Percentiles rank a stretch among this genome's conserved stretches.
Conservation (phyloP, 177 flowering plant species). For the Telopea speciosissima region DNA sequence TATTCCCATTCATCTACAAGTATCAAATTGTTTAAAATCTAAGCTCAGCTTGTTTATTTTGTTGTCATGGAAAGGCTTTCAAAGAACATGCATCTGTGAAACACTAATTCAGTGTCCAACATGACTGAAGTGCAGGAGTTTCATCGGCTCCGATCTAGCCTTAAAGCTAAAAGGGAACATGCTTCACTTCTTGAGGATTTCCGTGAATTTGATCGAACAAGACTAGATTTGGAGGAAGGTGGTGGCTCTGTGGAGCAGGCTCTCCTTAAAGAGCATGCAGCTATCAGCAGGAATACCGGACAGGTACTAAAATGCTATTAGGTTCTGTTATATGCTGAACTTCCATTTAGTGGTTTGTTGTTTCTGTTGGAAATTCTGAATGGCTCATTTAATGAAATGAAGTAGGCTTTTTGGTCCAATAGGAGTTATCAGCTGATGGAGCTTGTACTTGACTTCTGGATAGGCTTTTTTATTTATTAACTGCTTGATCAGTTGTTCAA, state of each 20-base stretch:
- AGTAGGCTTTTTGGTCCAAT: neutral
- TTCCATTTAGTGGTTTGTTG: neutral
- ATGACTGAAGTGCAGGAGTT: neutral
- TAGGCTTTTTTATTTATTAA: neutral
- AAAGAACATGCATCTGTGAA: neutral
- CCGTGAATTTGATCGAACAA: conserved; percentile 63
- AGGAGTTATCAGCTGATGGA: neutral
- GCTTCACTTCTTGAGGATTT: conserved; percentile 86
- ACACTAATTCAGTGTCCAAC: neutral
- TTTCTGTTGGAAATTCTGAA: neutral
- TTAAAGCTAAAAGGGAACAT: conserved; percentile 54
- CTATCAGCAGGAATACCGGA: conserved; percentile 69
- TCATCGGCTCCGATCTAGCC: neutral
- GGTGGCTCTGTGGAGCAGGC: neutral
- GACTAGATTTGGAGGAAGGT: neutral
- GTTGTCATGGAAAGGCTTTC: neutral
- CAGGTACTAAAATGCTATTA: conserved; percentile 47
- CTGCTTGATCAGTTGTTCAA: neutral
- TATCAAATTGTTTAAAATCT: no score
- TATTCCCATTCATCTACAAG: neutral
- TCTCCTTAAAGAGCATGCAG: conserved; percentile 64
- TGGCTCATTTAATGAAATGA: neutral
- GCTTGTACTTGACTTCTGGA: neutral
- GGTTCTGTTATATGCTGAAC: neutral
- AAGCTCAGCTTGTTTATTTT: neutral